phyloP scores from a whole-genome alignment of 2,329 filamentous ascomycete species.

The Dactylellina parvicollis region DNA sequence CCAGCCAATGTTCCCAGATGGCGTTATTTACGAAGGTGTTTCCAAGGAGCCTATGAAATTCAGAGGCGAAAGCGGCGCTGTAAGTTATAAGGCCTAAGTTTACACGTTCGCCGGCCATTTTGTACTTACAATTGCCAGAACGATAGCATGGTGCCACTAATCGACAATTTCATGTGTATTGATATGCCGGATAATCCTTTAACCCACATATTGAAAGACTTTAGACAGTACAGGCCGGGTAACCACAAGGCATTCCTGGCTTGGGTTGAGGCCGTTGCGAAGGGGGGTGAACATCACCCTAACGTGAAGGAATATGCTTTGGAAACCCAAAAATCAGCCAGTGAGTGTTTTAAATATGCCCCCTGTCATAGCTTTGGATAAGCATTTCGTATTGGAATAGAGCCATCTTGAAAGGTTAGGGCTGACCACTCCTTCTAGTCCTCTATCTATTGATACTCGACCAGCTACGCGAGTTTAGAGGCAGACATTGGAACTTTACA shows the following conservation, averaged over 20 bases:
- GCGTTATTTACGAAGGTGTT: conserved; percentile 87
- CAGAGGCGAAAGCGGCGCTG: conserved; percentile 87
- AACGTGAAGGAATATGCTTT: conserved; percentile 71
- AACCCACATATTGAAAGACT: conserved; percentile 84
- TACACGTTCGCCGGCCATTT: not conserved
- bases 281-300: conserved; percentile 59
- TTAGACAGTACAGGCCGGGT: conserved; percentile 85
- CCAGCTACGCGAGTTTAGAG: conserved; percentile 82
- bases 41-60: conserved; percentile 80
- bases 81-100: conserved; percentile 2
- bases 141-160: conserved; percentile 90
- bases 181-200: conserved; percentile 91
- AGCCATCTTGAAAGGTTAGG: too few species aligned
- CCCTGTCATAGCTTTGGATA: not conserved
- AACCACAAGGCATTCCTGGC: conserved; percentile 87
- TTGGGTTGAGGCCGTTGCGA: conserved; percentile 67
- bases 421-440: conserved; percentile 13
- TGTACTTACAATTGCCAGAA: conserved; percentile 64
- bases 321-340: conserved; percentile 56
- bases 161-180: conserved; percentile 78
- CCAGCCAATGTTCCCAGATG: conserved; percentile 92
- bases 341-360: conserved; percentile 21
- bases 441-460: conserved; percentile 74
- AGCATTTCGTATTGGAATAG: too few species aligned
- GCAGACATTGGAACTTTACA: conserved; percentile 87